phyloP scores from a whole-genome alignment of 2,329 filamentous ascomycete species.

The Cercospora beticola region DNA sequence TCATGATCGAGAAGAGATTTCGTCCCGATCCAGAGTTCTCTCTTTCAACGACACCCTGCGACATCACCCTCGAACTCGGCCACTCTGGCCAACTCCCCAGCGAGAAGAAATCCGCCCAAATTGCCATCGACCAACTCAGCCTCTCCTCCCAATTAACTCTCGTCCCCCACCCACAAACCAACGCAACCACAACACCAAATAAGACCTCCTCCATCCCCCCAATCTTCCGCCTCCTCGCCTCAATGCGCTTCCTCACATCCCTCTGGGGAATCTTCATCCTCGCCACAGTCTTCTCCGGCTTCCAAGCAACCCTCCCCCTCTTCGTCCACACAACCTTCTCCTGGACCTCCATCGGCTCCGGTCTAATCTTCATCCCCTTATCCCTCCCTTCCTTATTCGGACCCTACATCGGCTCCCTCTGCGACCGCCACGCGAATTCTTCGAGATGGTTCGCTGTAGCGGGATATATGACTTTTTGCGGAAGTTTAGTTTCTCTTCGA shows the following conservation, averaged over 20 bases:
- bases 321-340: slow-evolving; percentile 22
- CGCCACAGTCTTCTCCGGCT: slow-evolving; percentile 23
- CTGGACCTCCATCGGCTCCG: slow-evolving; percentile 25
- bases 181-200: not conserved
- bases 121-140: slow-evolving; percentile 9
- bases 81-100: not conserved
- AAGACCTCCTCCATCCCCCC: slow-evolving; percentile 13
- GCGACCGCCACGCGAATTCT: slow-evolving; percentile 20
- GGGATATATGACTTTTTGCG: slow-evolving; percentile 20
- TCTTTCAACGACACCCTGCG: not conserved
- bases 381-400: slow-evolving; percentile 27
- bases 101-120: not conserved
- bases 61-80: not conserved
- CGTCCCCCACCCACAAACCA: not conserved
- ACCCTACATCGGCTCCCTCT: slow-evolving; percentile 24
- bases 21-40: not conserved
- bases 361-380: slow-evolving; percentile 31
- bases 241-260: slow-evolving; percentile 22
- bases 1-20: slow-evolving; percentile 24
- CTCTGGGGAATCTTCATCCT: slow-evolving; percentile 28
- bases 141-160: not conserved
- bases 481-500: slow-evolving; percentile 21
- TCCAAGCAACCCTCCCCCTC: slow-evolving; percentile 28
- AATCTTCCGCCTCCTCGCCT: slow-evolving; percentile 24
- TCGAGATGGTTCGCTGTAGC: slow-evolving; percentile 25